Base-by-base conservation (phyloP, 1,284 basidiomycete species). In the Leucoagaricus sp. region DNA sequence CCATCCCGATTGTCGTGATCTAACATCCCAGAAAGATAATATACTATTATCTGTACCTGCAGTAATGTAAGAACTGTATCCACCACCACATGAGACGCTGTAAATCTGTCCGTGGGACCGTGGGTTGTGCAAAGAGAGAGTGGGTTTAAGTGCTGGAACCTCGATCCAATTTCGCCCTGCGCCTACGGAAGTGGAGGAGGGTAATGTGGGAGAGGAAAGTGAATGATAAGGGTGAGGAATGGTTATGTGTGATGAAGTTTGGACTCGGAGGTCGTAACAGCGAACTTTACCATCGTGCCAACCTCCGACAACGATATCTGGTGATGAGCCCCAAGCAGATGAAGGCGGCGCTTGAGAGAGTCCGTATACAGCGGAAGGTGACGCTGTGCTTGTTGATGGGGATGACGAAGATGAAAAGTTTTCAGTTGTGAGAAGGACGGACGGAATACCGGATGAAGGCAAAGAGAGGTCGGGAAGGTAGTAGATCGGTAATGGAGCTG, bases 271-370 rank as follows among this genome's bases (percentile, higher is more conserved):
- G 68, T 92, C 89, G 68, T 91, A 83, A 48, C 89, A 78, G 42
- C 80, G 78, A 28, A 90, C 85, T 49, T 76, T 67, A 6, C 89
- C 86, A 64, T 92, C 88, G 68, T 84, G 91, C 89, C 90, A 92
- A 1, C 89, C 89, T 2, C 86, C 85, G 36, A 90, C 77, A n/a
- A 92, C 57, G 21, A 89, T 78, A 64, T 88, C 77, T n/a, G 87
- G 82, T 4, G 87, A 87, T 1, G 80, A 70, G 9, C 87, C 87
- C 77, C 85, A 85, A 1, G 83, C 81, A 17, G 84, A 83, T 28
- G 78, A 76, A 1, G 76, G 74, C 0, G 87, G 85, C 12, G 81
- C 79, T n/a, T 72, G 75, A 4, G 81, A 73, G 64, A 91, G 82
- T 44, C 81, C 86, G 70, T 89, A 91, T 10, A 91, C 87, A 0